Conservation (phyloP, 2,329 filamentous ascomycete genomes). For the Trichoderma sp. region DNA sequence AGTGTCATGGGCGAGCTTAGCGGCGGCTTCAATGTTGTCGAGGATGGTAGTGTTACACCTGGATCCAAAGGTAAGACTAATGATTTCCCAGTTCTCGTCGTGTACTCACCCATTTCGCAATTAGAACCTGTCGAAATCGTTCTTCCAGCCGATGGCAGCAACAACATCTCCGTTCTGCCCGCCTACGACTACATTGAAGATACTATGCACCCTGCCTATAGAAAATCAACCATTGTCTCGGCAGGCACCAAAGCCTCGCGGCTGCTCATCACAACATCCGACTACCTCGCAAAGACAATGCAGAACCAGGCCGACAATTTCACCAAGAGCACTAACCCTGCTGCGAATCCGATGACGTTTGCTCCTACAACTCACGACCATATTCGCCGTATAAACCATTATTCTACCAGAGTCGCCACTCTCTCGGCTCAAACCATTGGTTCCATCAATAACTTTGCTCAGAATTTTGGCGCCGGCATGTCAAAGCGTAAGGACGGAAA, state of each 20-base stretch:
- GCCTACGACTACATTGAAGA: slow-evolving; percentile 74
- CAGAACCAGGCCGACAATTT: slow-evolving; percentile 79
- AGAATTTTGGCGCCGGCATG: slow-evolving; percentile 81
- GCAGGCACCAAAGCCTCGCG: slow-evolving; percentile 87
- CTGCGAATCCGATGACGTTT: slow-evolving; percentile 82
- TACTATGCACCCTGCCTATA: slow-evolving; percentile 88
- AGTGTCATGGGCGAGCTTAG: slow-evolving; percentile 91
- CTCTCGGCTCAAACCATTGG: slow-evolving; percentile 86
- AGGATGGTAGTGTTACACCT: slow-evolving; percentile 73
- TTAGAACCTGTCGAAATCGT: slow-evolving; percentile 77
- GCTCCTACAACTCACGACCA: slow-evolving; percentile 80
- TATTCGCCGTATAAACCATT: slow-evolving; percentile 86
- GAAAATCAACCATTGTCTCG: slow-evolving; percentile 82
- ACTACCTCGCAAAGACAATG: slow-evolving; percentile 76
- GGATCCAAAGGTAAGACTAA: slow-evolving; percentile 84
- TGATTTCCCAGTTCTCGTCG: not conserved
- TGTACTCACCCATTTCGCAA: not conserved
- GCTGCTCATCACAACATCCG: slow-evolving; percentile 85
- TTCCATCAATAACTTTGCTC: slow-evolving; percentile 78
- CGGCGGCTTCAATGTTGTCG: slow-evolving; percentile 78
- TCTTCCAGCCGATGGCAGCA: slow-evolving; percentile 67
- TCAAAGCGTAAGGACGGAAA: slow-evolving; percentile 58
- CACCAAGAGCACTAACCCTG: slow-evolving; percentile 77
- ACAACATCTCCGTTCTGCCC: slow-evolving; percentile 68
- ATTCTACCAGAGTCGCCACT: slow-evolving; percentile 77